Percentiles rank a stretch among this genome's conserved stretches.
Evolutionary conservation across 2,329 filamentous ascomycete genomes (phyloP).

Genomic region (Neurospora crassa): DNA sequence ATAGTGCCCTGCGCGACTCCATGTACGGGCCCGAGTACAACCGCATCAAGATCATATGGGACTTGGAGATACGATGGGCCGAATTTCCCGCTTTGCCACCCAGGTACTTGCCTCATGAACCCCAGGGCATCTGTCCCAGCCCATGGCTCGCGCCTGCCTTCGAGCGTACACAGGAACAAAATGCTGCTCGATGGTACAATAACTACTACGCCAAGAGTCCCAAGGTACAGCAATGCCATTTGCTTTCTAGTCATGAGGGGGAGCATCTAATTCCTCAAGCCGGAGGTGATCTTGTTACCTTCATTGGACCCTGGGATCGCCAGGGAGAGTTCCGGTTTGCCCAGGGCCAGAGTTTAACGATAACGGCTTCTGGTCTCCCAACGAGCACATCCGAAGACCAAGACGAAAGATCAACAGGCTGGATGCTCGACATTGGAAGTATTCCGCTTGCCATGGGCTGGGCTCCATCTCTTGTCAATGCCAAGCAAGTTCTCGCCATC

Average conservation of each 20-base stretch:
- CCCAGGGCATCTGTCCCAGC: conserved; percentile 23
- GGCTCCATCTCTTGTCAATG: conserved; percentile 31
- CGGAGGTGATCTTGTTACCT: conserved; percentile 15
- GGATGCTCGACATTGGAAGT: conserved; percentile 46
- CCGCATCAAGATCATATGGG: conserved; percentile 26
- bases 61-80: conserved; percentile 32
- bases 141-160: conserved; percentile 31
- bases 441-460: conserved; percentile 44
- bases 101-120: conserved; percentile 18
- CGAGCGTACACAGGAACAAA: conserved; percentile 25
- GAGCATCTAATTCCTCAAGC: conserved; percentile 11
- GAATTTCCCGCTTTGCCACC: conserved; percentile 31
- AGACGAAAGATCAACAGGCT: conserved; percentile 27
- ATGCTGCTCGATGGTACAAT: conserved; percentile 22
- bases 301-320: conserved; percentile 20
- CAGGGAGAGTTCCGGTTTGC: conserved; percentile 18
- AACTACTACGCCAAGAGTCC: conserved; percentile 9
- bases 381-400: conserved; percentile 5
- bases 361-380: conserved; percentile 12
- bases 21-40: conserved; percentile 33
- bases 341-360: conserved; percentile 10
- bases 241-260: conserved; percentile 10
- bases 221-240: conserved; percentile 14
- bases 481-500: conserved; percentile 40
- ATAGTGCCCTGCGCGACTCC: conserved; percentile 26